Evolutionary conservation across 306 rosid genomes (phyloP).

Genomic region (Gillenia trifoliata): DNA sequence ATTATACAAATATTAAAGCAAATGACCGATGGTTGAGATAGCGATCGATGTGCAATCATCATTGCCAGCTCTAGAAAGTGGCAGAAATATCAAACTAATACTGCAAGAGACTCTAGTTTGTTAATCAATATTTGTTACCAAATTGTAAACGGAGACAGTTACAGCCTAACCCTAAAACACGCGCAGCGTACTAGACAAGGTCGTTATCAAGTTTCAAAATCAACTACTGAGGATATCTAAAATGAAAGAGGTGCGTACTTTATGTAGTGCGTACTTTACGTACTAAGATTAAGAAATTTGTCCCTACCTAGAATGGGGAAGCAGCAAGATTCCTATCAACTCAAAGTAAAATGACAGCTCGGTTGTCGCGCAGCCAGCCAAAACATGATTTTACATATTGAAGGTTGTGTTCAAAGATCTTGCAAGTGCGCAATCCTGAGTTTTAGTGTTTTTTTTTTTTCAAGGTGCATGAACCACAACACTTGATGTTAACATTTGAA

Average conservation of each 20-base stretch:
- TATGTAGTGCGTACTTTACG: background rate
- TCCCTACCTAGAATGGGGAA: background rate
- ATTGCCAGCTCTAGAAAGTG: conserved; percentile 34
- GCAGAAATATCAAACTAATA: conserved; percentile 19
- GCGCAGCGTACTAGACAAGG: conserved; percentile 23
- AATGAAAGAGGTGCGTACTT: background rate
- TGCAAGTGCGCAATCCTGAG: background rate
- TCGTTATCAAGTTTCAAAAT: conserved; percentile 29
- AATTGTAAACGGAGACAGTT: conserved; percentile 27
- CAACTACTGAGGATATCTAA: conserved; percentile 16
- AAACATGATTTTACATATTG: background rate
- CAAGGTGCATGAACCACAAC: background rate
- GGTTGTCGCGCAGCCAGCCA: background rate
- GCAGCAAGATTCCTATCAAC: background rate
- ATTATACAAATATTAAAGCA: background rate
- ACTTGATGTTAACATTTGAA: background rate
- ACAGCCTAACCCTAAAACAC: conserved; percentile 23
- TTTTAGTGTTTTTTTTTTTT: background rate
- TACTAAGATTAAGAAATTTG: background rate
- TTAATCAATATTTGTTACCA: conserved; percentile 15
- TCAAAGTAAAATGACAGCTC: background rate
- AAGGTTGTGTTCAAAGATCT: background rate
- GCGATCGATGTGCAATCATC: conserved; percentile 26
- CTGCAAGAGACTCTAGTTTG: conserved; percentile 2
- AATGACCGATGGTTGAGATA: conserved; percentile 22